Base-by-base conservation (phyloP, 352 stramenopile genomes). In the Achlya hypogyna region DNA sequence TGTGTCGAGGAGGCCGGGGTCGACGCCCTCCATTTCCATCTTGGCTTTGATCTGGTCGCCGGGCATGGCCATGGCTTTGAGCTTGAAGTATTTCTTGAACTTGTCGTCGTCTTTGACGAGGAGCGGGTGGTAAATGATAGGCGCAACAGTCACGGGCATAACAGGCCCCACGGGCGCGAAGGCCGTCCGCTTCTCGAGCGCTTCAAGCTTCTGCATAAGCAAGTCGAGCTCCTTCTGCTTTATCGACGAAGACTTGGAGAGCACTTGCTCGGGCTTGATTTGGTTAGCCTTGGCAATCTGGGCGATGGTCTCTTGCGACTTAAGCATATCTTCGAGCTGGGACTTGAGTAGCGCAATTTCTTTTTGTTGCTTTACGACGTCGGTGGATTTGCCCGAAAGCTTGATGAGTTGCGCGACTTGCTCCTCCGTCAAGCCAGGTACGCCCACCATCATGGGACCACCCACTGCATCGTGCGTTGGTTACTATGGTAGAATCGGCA, bases 31-130 rank as follows among this genome's bases (percentile, higher is more conserved):
- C 2, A 74, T 71, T 53, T 87, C 71, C 82, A 95, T 95, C 51
- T 93, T 93, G 4, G 59, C 67, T 53, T 88, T 88, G 69, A 95
- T 89, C 62, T 93, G 81, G 1, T 93, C 86, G 0, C 79, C 53
- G 0, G 84, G 81, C 82, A 95, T 95, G 27, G 75, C 72, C 75
- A 93, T 84, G 29, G 77, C 71, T 59, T 91, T 87, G 5, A 95
- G 66, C 67, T 91, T 91, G 70, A 95, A 95, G 66, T 93, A 95
- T 38, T 87, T 91, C 12, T 73, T 72, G 40, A 90, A 87, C 18
- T 63, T 75, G 8, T 82, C 78, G 65, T 93, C 83, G 47, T 91
- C 78, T 51, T 82, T 86, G 20, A 92, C 80, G 1, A 90, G 56
- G 29, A 89, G 60, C 12, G 82, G 74, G 20, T 73, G 81, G 62